Evolutionary conservation across 2,329 filamentous ascomycete species (phyloP).

Genomic region (Helotiales sp.): DNA sequence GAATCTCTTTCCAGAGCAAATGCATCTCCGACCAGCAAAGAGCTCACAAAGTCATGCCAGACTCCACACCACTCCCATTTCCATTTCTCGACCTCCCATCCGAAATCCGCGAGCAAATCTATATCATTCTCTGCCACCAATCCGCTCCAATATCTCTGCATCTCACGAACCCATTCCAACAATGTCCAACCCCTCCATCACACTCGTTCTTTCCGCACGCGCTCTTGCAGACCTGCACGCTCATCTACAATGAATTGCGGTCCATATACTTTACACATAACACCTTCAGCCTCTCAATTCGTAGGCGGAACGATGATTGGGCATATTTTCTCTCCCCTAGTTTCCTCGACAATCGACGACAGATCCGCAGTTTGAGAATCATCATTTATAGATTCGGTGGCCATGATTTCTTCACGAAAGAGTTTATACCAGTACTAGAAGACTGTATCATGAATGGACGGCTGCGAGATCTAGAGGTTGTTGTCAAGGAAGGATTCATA

Average conservation of each 20-base stretch:
- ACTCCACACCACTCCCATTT: conserved; percentile 15
- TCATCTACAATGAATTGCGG: conserved; percentile 30
- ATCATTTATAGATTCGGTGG: conserved; percentile 25
- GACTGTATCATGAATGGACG: conserved; percentile 31
- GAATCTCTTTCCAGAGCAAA: neutral
- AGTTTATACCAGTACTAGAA: conserved; percentile 21
- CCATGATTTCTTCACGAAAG: conserved; percentile 23
- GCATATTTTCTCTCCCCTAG: conserved; percentile 19
- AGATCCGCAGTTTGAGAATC: conserved; percentile 22
- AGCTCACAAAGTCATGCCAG: neutral
- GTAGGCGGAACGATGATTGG: conserved; percentile 15
- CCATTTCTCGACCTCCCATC: conserved; percentile 31
- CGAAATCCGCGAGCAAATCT: conserved; percentile 32
- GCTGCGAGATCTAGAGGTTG: conserved; percentile 28
- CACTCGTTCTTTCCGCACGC: conserved; percentile 19
- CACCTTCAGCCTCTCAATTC: conserved; percentile 25
- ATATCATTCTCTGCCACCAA: conserved; percentile 16
- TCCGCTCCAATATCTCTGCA: conserved; percentile 5
- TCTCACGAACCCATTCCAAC: conserved; percentile 1
- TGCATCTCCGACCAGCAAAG: neutral
- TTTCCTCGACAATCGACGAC: conserved; percentile 20
- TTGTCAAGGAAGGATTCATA: conserved; percentile 16
- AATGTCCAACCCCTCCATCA: neutral
- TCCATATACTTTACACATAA: conserved; percentile 30
- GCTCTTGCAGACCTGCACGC: conserved; percentile 27